phyloP scores from a whole-genome alignment of 805 yeast genomes.

The Starmerella stigmatis region DNA sequence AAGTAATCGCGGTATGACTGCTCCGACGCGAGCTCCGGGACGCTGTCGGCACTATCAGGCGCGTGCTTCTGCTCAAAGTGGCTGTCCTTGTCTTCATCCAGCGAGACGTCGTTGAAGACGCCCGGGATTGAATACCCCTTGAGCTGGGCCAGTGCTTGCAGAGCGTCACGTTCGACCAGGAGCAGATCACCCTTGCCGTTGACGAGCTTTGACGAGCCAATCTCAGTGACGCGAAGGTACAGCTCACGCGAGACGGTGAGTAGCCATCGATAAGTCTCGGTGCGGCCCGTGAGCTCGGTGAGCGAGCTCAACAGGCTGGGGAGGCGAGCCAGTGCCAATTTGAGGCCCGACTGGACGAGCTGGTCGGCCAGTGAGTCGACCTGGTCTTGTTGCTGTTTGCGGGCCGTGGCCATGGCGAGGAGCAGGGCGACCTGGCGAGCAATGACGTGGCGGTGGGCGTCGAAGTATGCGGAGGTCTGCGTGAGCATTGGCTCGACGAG shows the following conservation, averaged over 20 bases:
- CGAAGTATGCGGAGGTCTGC: slow-evolving; percentile 32
- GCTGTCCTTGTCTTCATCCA: slow-evolving; percentile 17
- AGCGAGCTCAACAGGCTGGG: slow-evolving; percentile 20
- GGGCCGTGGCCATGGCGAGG: slow-evolving; percentile 26
- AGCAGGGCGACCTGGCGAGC: slow-evolving; percentile 31
- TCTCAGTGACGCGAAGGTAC: slow-evolving; percentile 27
- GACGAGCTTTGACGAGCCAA: slow-evolving; percentile 27
- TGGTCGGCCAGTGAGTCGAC: slow-evolving; percentile 26
- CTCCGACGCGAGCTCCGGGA: slow-evolving; percentile 28
- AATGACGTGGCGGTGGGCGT: slow-evolving; percentile 33
- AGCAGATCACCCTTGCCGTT: slow-evolving; percentile 36
- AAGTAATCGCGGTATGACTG: slow-evolving; percentile 36
- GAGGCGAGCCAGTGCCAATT: slow-evolving; percentile 8
- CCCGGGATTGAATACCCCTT: slow-evolving; percentile 29
- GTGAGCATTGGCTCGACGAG: slow-evolving; percentile 30
- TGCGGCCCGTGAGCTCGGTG: slow-evolving; percentile 15
- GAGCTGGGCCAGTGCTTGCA: slow-evolving; percentile 27
- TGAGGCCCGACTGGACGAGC: slow-evolving; percentile 14
- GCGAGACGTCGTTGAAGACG: slow-evolving; percentile 26
- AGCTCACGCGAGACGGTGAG: slow-evolving; percentile 36
- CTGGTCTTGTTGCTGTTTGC: slow-evolving; percentile 16
- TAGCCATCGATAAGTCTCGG: slow-evolving; percentile 31
- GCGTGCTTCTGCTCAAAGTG: not conserved
- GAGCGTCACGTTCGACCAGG: slow-evolving; percentile 33
- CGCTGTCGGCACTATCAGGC: slow-evolving; percentile 18